phyloP scores from a whole-genome alignment of 176 grass and related monocot genomes.

The Secale cereale region DNA sequence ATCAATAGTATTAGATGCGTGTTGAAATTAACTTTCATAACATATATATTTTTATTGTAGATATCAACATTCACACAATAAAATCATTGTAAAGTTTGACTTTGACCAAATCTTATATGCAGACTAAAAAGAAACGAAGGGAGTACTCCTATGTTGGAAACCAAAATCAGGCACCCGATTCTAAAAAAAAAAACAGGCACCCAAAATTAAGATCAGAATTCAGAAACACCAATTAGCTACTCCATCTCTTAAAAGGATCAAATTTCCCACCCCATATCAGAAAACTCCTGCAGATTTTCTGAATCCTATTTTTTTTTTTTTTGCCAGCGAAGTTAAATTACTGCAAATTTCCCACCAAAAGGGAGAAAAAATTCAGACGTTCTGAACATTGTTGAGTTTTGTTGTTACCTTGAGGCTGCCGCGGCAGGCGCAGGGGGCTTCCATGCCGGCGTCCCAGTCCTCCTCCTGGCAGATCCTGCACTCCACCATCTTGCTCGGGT shows the following conservation, averaged over 20 bases:
- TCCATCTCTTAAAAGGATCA: neutral
- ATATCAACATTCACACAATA: too few species aligned
- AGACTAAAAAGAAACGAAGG: too few species aligned
- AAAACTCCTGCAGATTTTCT: neutral
- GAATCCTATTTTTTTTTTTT: neutral
- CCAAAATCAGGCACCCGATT: too few species aligned
- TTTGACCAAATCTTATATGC: too few species aligned
- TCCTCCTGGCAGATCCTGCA: slow-evolving; percentile 99
- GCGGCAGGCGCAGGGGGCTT: slow-evolving; percentile 81
- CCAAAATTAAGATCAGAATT: neutral
- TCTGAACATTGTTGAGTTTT: neutral
- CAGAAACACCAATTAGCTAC: neutral
- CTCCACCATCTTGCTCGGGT: slow-evolving; percentile 57
- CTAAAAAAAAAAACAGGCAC: neutral
- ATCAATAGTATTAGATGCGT: too few species aligned
- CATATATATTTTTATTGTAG: too few species aligned
- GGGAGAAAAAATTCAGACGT: too few species aligned
- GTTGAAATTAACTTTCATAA: too few species aligned
- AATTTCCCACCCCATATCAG: neutral
- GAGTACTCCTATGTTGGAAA: too few species aligned
- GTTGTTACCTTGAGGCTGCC: slow-evolving; percentile 78
- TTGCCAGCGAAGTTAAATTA: neutral
- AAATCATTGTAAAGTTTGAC: too few species aligned
- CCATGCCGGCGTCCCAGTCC: slow-evolving; percentile 78
- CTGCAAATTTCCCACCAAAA: neutral